Percentiles rank a stretch among this genome's conserved stretches.
Conservation (phyloP, 2,329 filamentous ascomycete species). For the Cladosporium colombiae region DNA sequence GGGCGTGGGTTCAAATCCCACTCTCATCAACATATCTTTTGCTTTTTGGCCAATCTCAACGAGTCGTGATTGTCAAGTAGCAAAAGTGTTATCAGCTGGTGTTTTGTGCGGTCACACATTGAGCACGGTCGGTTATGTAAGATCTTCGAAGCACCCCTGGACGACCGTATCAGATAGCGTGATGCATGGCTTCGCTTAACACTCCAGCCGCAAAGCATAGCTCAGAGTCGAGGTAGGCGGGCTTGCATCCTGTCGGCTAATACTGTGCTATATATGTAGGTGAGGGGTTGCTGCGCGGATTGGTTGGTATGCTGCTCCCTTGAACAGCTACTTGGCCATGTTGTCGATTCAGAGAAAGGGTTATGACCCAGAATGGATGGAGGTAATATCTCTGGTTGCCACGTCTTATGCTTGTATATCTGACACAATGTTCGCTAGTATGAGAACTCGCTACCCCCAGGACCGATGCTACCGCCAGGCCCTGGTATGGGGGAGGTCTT, state of each 20-base stretch:
- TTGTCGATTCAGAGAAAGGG: not conserved
- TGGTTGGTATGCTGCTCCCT: not conserved
- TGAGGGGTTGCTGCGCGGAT: not conserved
- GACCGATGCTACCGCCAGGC: not conserved
- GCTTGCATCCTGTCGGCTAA: not conserved
- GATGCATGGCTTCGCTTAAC: not conserved
- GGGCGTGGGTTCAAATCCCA: constrained; percentile 36
- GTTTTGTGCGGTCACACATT: not conserved
- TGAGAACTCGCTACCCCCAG: constrained; percentile 1
- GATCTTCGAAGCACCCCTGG: not conserved
- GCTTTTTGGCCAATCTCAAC: not conserved
- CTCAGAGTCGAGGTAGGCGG: not conserved
- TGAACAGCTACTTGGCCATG: not conserved
- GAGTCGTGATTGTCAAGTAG: not conserved
- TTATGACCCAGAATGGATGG: constrained; percentile 14
- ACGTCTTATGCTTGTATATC: not conserved
- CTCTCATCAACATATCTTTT: constrained; percentile 29
- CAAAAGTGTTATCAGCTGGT: not conserved
- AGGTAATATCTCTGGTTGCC: not conserved
- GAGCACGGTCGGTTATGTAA: not conserved
- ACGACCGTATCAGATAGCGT: not conserved
- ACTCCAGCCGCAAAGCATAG: not conserved
- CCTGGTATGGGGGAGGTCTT: not conserved
- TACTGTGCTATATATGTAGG: not conserved
- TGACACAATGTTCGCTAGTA: not conserved